Percentiles rank a stretch among this genome's conserved stretches.
These are phyloP conservation scores for Xerocomus nothofagi DNA, from an alignment of 1,284 basidiomycete genomes.

Conservation along the genomic window DNA sequence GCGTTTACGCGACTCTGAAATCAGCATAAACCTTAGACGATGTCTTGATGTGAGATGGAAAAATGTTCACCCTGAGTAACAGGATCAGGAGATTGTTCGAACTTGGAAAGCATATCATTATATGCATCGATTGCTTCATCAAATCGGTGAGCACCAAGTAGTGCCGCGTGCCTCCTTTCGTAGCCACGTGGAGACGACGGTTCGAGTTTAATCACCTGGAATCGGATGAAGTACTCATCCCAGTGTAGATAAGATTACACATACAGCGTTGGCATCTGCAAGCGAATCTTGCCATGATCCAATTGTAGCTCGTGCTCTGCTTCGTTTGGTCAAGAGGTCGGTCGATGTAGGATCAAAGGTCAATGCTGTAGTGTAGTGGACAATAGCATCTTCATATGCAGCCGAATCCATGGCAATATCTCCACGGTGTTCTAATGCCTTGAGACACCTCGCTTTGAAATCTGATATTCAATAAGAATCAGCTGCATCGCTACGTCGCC, in stretches of 20 bases:
- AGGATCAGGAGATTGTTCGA: not conserved
- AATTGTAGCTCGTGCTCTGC: too few relatives aligned
- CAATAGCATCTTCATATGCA: too few relatives aligned
- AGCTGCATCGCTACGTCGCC: too few relatives aligned
- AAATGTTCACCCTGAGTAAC: not conserved
- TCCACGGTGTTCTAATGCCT: too few relatives aligned
- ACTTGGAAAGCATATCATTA: not conserved
- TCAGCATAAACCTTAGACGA: not conserved
- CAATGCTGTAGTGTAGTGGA: too few relatives aligned
- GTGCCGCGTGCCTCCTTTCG: not conserved
- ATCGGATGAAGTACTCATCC: not conserved
- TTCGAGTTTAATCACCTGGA: not conserved
- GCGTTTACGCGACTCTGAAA: not conserved
- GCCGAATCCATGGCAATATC: too few relatives aligned
- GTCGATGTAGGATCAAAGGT: too few relatives aligned
- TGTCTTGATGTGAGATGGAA: not conserved
- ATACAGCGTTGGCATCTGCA: too few relatives aligned
- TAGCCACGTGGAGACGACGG: not conserved
- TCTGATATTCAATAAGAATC: too few relatives aligned
- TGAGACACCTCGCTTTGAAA: too few relatives aligned
- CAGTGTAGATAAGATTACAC: not conserved
- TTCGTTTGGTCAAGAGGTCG: too few relatives aligned
- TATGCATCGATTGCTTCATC: not conserved
- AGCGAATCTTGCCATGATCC: too few relatives aligned
- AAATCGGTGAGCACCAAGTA: not conserved